These are phyloP conservation scores for Exobasidium cylindrosporum DNA, from an alignment of 1,284 basidiomycete genomes.

Conservation along the genomic window DNA sequence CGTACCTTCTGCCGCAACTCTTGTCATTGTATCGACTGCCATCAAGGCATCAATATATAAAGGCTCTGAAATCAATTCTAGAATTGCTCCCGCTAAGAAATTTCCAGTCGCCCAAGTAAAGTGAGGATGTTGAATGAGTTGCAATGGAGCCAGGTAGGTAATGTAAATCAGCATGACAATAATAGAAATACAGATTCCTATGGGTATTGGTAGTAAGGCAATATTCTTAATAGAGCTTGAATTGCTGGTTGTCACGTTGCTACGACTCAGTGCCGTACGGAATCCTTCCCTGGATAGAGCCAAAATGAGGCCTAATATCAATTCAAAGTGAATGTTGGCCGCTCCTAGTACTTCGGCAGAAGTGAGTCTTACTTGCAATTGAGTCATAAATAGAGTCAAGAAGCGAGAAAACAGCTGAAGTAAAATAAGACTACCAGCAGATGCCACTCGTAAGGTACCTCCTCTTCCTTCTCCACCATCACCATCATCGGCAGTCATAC, in stretches of 20 bases:
- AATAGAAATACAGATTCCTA: slow-evolving; percentile 29
- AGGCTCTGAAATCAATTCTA: slow-evolving; percentile 46
- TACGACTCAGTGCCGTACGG: slow-evolving; percentile 8
- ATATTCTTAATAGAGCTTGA: slow-evolving; percentile 35
- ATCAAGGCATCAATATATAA: slow-evolving; percentile 40
- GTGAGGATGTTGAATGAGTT: slow-evolving; percentile 26
- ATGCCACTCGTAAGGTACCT: slow-evolving; percentile 43
- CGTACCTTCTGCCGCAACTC: slow-evolving; percentile 44
- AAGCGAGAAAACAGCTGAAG: slow-evolving; percentile 80
- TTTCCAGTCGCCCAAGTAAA: slow-evolving; percentile 30
- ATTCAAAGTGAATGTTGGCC: slow-evolving; percentile 79
- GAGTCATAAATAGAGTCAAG: slow-evolving; percentile 84
- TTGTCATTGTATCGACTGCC: slow-evolving; percentile 16
- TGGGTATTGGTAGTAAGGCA: slow-evolving; percentile 35
- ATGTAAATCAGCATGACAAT: slow-evolving; percentile 25
- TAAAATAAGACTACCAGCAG: slow-evolving; percentile 74
- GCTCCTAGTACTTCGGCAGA: slow-evolving; percentile 83
- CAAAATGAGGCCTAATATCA: slow-evolving; percentile 80
- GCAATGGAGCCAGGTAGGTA: slow-evolving; percentile 26
- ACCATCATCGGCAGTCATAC: too few species aligned
- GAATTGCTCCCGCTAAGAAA: slow-evolving; percentile 41
- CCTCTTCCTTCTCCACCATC: too few species aligned
- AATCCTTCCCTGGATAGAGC: slow-evolving; percentile 90
- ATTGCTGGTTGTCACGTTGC: background rate
- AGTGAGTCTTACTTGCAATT: slow-evolving; percentile 76